Conservation (phyloP, 2,329 filamentous ascomycete species). For the Cercospora zeina region DNA sequence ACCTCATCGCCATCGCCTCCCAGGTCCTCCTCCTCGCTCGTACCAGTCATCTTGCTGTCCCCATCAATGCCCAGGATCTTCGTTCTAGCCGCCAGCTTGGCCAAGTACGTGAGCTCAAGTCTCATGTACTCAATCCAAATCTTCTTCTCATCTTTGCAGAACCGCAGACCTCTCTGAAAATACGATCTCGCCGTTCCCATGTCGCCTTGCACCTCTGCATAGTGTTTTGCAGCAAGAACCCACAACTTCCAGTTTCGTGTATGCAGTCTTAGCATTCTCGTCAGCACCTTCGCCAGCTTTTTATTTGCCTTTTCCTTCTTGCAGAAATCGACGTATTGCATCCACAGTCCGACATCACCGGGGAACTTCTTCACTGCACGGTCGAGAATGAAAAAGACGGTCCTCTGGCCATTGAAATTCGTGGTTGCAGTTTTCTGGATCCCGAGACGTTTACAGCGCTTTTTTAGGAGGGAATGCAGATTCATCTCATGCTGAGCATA, state of each 20-base stretch:
- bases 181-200: conserved; percentile 82
- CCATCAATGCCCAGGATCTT: conserved; percentile 64
- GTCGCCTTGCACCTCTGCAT: conserved; percentile 76
- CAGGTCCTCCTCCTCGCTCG: conserved; percentile 43
- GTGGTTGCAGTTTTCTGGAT: conserved; percentile 69
- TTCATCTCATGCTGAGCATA: conserved; percentile 75
- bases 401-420: conserved; percentile 69
- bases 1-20: conserved; percentile 56
- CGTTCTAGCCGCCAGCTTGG: conserved; percentile 73
- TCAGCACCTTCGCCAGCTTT: conserved; percentile 61
- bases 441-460: conserved; percentile 77
- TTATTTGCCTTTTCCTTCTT: conserved; percentile 64
- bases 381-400: conserved; percentile 86
- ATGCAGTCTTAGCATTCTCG: conserved; percentile 76
- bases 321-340: conserved; percentile 83
- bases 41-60: conserved; percentile 48
- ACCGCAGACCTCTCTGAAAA: conserved; percentile 85
- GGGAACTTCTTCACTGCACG: conserved; percentile 82
- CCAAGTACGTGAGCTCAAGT: conserved; percentile 89
- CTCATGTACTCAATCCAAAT: conserved; percentile 90
- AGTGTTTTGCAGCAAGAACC: conserved; percentile 77
- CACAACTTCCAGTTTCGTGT: conserved; percentile 81
- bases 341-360: conserved; percentile 79
- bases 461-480: conserved; percentile 71
- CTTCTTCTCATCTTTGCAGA: conserved; percentile 72